phyloP scores from a whole-genome alignment of 768 basidiomycete genomes.

The Clathrus columnatus region DNA sequence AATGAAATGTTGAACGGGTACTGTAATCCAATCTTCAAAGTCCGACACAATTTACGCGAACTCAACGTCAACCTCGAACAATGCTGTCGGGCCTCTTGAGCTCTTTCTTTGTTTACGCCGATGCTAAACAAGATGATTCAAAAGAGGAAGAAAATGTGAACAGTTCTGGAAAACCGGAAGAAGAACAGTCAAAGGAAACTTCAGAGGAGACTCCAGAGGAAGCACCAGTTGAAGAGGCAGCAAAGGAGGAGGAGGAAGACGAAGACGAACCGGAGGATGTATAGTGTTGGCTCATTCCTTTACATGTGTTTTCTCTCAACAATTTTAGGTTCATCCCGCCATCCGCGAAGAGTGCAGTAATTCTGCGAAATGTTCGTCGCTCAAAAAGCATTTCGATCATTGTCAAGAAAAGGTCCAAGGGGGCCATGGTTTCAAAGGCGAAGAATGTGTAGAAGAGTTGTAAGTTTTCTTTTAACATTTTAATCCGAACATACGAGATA shows the following conservation, averaged over 20 bases:
- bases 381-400: slow-evolving; percentile 79
- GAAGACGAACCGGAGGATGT: slow-evolving; percentile 76
- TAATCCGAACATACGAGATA: not conserved
- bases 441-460: slow-evolving; percentile 92
- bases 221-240: slow-evolving; percentile 32
- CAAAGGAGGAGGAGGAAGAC: slow-evolving; percentile 40
- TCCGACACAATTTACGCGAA: no score
- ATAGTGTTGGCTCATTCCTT: slow-evolving; percentile 25
- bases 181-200: no score
- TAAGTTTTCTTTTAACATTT: slow-evolving; percentile 31
- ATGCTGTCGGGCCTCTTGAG: no score
- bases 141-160: no score
- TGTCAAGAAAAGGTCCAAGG: slow-evolving; percentile 81
- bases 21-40: no score
- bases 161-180: no score
- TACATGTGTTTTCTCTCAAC: not conserved
- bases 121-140: no score
- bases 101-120: no score
- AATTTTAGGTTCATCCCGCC: slow-evolving; percentile 50
- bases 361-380: slow-evolving; percentile 52
- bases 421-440: slow-evolving; percentile 79
- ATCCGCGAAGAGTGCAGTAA: slow-evolving; percentile 71
- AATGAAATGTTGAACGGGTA: no score
- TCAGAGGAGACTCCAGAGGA: no score
- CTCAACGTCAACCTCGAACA: no score